Evolutionary conservation across 352 stramenopile species (phyloP), one percentile per base, ranked within the genome.

Genomic region (Phytopythium montanum): DNA sequence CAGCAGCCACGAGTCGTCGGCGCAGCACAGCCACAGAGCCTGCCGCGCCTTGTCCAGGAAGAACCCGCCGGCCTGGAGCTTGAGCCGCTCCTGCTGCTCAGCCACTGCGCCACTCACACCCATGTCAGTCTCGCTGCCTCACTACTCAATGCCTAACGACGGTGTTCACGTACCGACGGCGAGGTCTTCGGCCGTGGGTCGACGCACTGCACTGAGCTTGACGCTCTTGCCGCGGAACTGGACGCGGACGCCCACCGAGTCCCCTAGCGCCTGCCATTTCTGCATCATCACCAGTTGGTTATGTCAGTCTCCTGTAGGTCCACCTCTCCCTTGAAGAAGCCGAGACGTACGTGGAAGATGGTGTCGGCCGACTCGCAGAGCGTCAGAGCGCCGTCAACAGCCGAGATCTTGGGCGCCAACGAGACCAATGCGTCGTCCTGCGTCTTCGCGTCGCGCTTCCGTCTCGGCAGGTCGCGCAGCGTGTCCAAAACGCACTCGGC

Each of bases 41-140:
- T 92, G 69, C 8, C 70, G 72, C 48, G 70, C 68, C 62, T 91
- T 93, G 55, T 95, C 85, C 25, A 87, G 92, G 72, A 92, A 84
- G 60, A 89, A 95, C 0, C 62, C 61, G 1, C 85, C 85, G 6
- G 55, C 8, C 10, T 54, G 21, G 51, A 50, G 38, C 33, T 13
- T 14, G n/a, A 21, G 8, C 0, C 19, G 25, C n/a, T 26, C 18
- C 18, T 41, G 25, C 51, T 56, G 34, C 41, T 62, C 23, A n/a
- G 39, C 16, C 39, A 46, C 39, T 46, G 19, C 8, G 9, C 8
- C 19, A 8, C 39, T 10, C 5, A 25, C 18, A 8, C 14, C 18
- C 19, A 10, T 25, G 34, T 36, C 28, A 61, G 10, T 23, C 33
- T 46, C n/a, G n/a, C 28, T 49, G 31, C 16, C 19, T 41, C 16